phyloP scores from a whole-genome alignment of 164 flowering plant genomes.

The Sextonia rubra region DNA sequence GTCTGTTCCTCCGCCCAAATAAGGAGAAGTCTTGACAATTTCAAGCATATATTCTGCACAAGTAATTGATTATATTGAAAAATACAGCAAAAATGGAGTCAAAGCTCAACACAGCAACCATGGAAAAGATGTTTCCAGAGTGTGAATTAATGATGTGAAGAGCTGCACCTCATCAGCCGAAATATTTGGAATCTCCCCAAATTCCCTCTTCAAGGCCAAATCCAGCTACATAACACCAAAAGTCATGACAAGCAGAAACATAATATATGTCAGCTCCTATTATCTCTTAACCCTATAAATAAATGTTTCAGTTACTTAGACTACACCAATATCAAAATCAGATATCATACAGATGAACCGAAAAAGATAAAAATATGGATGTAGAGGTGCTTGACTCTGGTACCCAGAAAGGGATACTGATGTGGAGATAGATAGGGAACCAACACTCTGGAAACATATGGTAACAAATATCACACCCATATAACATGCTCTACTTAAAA shows the following conservation, averaged over 20 bases:
- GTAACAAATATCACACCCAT: too few relatives aligned
- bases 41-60: constrained; percentile 51
- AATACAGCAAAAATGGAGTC: neutral
- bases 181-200: constrained; percentile 42
- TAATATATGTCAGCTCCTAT: neutral
- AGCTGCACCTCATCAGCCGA: constrained; percentile 51
- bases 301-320: neutral
- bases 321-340: neutral
- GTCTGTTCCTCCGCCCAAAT: constrained; percentile 95
- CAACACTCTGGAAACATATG: neutral
- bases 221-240: constrained; percentile 54
- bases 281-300: neutral
- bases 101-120: neutral
- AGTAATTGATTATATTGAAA: constrained; percentile 8
- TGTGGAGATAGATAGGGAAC: neutral
- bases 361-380: too few relatives aligned
- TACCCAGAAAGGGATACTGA: neutral
- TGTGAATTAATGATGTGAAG: constrained; percentile 6
- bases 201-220: constrained; percentile 51
- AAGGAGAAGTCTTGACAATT: constrained; percentile 58
- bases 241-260: constrained; percentile 7
- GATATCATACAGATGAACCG: neutral
- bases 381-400: neutral
- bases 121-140: neutral
- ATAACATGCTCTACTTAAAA: too few relatives aligned